Evolutionary conservation across 2,329 filamentous ascomycete genomes (phyloP).

Genomic region (Talaromyces rugulosus): DNA sequence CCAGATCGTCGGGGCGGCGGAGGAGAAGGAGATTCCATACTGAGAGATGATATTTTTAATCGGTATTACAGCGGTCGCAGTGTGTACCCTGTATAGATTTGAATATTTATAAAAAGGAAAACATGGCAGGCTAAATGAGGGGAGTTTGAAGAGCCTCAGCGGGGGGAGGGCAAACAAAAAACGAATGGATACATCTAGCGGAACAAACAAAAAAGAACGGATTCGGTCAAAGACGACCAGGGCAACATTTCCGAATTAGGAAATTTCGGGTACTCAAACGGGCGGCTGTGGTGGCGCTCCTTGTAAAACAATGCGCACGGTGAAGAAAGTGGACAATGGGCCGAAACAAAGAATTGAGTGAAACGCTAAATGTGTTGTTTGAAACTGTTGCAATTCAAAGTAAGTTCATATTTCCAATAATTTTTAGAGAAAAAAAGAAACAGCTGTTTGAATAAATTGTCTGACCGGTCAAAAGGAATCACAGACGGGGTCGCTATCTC

Average conservation of each 20-base stretch:
- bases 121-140: neutral
- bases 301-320: neutral
- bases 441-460: constrained; percentile 11
- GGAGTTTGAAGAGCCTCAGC: neutral
- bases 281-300: no score
- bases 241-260: neutral
- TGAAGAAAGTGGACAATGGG: neutral
- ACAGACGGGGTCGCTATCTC: constrained; percentile 5
- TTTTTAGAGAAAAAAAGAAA: constrained; percentile 17
- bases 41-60: neutral
- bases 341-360: neutral
- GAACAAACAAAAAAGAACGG: neutral
- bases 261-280: neutral
- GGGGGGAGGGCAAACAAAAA: neutral
- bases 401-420: neutral
- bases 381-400: neutral
- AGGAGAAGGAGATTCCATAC: neutral
- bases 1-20: neutral
- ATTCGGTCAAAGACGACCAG: neutral
- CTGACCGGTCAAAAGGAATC: constrained; percentile 9
- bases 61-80: neutral
- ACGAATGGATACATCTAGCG: neutral
- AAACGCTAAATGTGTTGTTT: neutral
- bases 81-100: neutral
- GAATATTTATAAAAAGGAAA: neutral